A percentile compares a stretch with the other conserved stretches of the same genome.
Conservation (phyloP, 2,329 filamentous ascomycete species). For the Juglanconis oblonga region DNA sequence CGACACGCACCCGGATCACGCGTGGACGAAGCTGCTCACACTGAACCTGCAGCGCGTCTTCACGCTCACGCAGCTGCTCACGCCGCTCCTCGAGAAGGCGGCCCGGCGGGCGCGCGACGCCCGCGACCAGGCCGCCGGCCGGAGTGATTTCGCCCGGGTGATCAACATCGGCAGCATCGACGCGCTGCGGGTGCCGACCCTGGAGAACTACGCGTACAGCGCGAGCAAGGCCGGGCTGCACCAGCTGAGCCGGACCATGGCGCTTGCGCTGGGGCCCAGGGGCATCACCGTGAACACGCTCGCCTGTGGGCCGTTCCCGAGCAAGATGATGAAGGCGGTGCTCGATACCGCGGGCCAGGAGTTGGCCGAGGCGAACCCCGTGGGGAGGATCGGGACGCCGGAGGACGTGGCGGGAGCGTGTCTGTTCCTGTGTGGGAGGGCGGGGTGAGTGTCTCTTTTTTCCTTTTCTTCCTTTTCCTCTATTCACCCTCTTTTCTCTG, state of each 20-base stretch:
- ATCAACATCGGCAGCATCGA: conserved; percentile 67
- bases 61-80: conserved; percentile 60
- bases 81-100: conserved; percentile 54
- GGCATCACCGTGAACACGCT: conserved; percentile 65
- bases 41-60: conserved; percentile 69
- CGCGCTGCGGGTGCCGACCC: conserved; percentile 55
- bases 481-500: background rate
- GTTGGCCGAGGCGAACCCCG: conserved; percentile 58
- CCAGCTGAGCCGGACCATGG: conserved; percentile 58
- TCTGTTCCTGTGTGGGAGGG: conserved; percentile 65
- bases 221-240: conserved; percentile 63
- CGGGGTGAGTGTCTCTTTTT: conserved; percentile 44
- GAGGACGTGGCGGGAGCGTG: conserved; percentile 71
- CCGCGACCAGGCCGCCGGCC: conserved; percentile 21
- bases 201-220: conserved; percentile 60
- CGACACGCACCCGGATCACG: conserved; percentile 55
- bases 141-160: conserved; percentile 51
- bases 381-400: conserved; percentile 64
- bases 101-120: conserved; percentile 24
- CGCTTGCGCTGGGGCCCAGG: conserved; percentile 56
- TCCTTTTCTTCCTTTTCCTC: background rate
- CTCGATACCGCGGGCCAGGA: conserved; percentile 52
- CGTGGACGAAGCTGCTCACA: conserved; percentile 58
- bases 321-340: conserved; percentile 65
- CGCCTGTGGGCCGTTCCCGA: conserved; percentile 69